phyloP scores from a whole-genome alignment of 1,139 yeast species.

The Pichia sp. region DNA sequence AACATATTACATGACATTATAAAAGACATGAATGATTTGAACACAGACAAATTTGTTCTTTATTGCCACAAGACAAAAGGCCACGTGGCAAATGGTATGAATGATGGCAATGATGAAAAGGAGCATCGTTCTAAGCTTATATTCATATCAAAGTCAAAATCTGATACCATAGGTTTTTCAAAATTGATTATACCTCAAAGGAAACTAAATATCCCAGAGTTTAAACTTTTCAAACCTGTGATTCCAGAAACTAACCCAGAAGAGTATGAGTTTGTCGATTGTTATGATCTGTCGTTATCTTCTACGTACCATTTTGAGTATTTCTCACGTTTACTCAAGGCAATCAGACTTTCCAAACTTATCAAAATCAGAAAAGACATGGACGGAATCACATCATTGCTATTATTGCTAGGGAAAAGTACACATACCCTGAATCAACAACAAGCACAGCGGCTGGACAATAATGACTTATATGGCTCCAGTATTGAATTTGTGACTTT shows the following conservation, averaged over 20 bases:
- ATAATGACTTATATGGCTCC: constrained; percentile 42
- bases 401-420: constrained; percentile 35
- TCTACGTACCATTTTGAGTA: constrained; percentile 50
- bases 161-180: constrained; percentile 53
- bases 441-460: constrained; percentile 7
- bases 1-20: constrained; percentile 60
- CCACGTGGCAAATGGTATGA: constrained; percentile 20
- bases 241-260: constrained; percentile 24
- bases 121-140: constrained; percentile 36
- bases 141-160: constrained; percentile 47
- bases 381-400: constrained; percentile 49
- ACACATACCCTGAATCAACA: constrained; percentile 1
- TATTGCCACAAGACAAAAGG: constrained; percentile 34
- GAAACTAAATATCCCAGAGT: constrained; percentile 53
- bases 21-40: constrained; percentile 62
- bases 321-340: constrained; percentile 50
- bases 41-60: constrained; percentile 56
- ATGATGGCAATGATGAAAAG: constrained; percentile 1
- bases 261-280: constrained; percentile 14
- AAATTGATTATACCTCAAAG: constrained; percentile 66
- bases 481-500: constrained; percentile 58
- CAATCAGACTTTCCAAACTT: constrained; percentile 54
- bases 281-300: constrained; percentile 21
- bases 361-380: constrained; percentile 58
- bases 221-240: constrained; percentile 33